These are phyloP conservation scores for Syzygium aqueum DNA, from an alignment of 345 rosid species.

Conservation along the genomic window DNA sequence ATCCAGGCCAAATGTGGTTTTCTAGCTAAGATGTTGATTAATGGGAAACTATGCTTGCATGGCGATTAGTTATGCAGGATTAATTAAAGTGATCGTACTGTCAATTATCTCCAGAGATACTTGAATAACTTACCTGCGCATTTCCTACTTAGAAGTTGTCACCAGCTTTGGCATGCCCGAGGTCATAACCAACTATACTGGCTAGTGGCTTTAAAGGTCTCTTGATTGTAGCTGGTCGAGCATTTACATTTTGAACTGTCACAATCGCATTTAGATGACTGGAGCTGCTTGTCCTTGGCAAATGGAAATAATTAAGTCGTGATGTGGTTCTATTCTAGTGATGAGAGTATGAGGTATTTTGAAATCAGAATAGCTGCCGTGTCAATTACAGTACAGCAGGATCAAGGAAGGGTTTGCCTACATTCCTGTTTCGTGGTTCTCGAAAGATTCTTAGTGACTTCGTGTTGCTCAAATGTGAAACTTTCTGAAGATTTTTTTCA, in stretches of 20 bases:
- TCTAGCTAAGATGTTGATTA: not conserved
- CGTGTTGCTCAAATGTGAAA: not conserved
- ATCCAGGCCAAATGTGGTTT: not conserved
- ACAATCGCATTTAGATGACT: not conserved
- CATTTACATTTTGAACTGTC: not conserved
- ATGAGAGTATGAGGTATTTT: not conserved
- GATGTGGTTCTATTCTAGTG: not conserved
- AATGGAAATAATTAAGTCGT: not conserved
- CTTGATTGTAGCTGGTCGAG: not conserved
- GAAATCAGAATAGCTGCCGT: not conserved
- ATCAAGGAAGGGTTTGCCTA: not conserved
- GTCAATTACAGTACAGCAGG: not conserved
- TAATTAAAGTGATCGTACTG: not conserved
- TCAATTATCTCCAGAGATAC: not conserved
- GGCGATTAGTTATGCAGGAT: not conserved
- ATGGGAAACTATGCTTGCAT: not conserved
- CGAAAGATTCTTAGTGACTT: not conserved
- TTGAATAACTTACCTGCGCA: not conserved
- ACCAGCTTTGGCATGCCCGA: not conserved
- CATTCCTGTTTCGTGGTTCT: not conserved
- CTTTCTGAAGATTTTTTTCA: not conserved
- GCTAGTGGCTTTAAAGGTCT: not conserved
- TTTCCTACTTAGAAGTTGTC: not conserved
- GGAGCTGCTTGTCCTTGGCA: not conserved
- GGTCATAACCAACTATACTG: not conserved